These are phyloP conservation scores for Nannizzia gypsea DNA, from an alignment of 2,329 filamentous ascomycete species.

Conservation along the genomic window DNA sequence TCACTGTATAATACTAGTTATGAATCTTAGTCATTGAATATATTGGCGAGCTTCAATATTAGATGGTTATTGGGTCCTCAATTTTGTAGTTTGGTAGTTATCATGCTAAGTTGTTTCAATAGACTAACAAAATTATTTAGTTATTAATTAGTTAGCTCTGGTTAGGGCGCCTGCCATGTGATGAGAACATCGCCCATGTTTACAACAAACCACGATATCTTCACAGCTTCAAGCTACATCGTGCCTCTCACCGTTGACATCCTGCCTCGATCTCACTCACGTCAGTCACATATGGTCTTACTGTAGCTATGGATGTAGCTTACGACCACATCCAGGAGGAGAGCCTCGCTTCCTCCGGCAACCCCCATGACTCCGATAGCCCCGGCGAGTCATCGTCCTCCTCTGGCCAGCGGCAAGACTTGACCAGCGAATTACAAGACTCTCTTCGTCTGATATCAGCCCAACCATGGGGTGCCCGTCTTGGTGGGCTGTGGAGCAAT, in stretches of 20 bases:
- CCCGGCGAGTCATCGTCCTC: constrained; percentile 33
- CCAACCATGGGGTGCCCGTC: constrained; percentile 78
- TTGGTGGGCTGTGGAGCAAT: constrained; percentile 79
- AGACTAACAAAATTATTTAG: too few species aligned
- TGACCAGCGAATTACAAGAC: constrained; percentile 85
- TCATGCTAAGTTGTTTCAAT: too few species aligned
- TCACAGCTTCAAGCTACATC: neutral
- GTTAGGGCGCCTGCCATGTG: neutral
- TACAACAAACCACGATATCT: neutral
- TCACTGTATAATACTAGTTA: too few species aligned
- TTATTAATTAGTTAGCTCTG: too few species aligned
- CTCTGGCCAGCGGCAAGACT: constrained; percentile 30
- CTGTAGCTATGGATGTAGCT: constrained; percentile 70
- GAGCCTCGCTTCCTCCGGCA: constrained; percentile 44
- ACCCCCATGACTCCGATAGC: constrained; percentile 29
- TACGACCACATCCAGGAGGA: constrained; percentile 96
- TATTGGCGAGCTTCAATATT: too few species aligned
- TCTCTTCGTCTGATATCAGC: constrained; percentile 87
- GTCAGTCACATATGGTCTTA: neutral
- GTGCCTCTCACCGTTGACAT: neutral
- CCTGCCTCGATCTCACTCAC: neutral
- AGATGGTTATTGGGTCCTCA: too few species aligned
- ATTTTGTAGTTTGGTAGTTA: too few species aligned
- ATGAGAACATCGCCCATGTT: neutral
- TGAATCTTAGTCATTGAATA: too few species aligned